These are phyloP conservation scores for Leccinum griseonigrum DNA, from an alignment of 1,284 basidiomycete genomes.

Conservation along the genomic window DNA sequence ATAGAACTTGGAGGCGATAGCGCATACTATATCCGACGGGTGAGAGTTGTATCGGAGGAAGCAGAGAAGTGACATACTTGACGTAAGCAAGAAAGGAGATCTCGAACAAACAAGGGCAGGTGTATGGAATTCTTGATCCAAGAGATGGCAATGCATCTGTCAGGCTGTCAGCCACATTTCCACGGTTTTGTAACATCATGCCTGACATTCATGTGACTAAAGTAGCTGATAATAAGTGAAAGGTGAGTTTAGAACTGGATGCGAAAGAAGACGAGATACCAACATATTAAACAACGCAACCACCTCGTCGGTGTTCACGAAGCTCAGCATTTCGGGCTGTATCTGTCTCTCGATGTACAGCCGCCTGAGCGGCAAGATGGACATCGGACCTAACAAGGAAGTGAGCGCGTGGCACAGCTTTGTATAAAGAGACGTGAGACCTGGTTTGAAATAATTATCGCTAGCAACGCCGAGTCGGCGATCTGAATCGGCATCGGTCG, in stretches of 20 bases:
- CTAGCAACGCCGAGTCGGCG: constrained; percentile 81
- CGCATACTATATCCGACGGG: constrained; percentile 64
- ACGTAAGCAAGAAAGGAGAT: constrained; percentile 89
- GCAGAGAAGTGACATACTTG: constrained; percentile 57
- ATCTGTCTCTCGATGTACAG: constrained; percentile 88
- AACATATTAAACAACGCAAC: constrained; percentile 91
- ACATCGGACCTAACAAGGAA: constrained; percentile 63
- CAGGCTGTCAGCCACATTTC: constrained; percentile 8
- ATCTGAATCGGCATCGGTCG: constrained; percentile 34
- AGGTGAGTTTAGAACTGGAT: constrained; percentile 9
- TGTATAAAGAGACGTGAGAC: constrained; percentile 37
- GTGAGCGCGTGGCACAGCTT: constrained; percentile 5
- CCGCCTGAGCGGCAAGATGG: constrained; percentile 79
- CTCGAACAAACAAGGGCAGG: constrained; percentile 89
- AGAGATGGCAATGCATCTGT: constrained; percentile 69
- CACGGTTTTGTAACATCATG: constrained; percentile 6
- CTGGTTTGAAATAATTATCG: constrained; percentile 93
- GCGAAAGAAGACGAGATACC: constrained; percentile 32
- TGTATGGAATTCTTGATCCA: constrained; percentile 88
- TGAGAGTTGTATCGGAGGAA: background rate
- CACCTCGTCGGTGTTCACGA: constrained; percentile 81
- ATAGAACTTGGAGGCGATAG: constrained; percentile 92
- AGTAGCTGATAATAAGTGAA: constrained; percentile 51
- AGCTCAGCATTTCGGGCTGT: constrained; percentile 87
- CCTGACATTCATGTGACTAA: constrained; percentile 73